phyloP scores from a whole-genome alignment of 257 asterid species.

The Nicotiana tabacum region DNA sequence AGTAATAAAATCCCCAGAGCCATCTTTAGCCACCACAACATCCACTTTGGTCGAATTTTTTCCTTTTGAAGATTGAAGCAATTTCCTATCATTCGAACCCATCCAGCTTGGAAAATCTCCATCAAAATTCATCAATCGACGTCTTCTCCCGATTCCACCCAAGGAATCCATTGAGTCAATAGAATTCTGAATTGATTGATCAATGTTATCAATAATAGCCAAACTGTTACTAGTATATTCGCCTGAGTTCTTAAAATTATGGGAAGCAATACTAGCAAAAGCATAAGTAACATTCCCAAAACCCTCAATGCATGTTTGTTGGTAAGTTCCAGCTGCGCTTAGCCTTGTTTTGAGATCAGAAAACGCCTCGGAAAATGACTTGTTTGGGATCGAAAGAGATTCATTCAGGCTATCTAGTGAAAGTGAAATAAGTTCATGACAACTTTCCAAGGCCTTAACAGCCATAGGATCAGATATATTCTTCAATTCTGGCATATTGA shows the following conservation, averaged over 20 bases:
- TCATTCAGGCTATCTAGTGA: slow-evolving; percentile 31
- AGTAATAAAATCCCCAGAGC: slow-evolving; percentile 11
- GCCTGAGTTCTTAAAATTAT: slow-evolving; percentile 18
- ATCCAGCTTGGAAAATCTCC: slow-evolving; percentile 16
- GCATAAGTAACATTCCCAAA: neutral
- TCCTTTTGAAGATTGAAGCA: slow-evolving; percentile 1
- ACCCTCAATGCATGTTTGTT: slow-evolving; percentile 26
- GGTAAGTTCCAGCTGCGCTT: slow-evolving; percentile 29
- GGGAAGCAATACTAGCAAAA: neutral
- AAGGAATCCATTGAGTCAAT: slow-evolving; percentile 4
- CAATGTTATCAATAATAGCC: slow-evolving; percentile 16
- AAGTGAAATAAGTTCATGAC: slow-evolving; percentile 36
- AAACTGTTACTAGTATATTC: slow-evolving; percentile 29
- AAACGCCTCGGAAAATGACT: slow-evolving; percentile 1
- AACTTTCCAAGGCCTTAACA: slow-evolving; percentile 27
- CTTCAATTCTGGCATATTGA: neutral
- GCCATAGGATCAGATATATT: slow-evolving; percentile 27
- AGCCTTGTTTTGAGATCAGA: slow-evolving; percentile 27
- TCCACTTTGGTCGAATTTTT: neutral
- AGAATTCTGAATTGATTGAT: slow-evolving; percentile 6
- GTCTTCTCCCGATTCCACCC: slow-evolving; percentile 15
- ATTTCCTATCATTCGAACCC: slow-evolving; percentile 14
- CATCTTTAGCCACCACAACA: slow-evolving; percentile 24
- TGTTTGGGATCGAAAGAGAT: slow-evolving; percentile 8
- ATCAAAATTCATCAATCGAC: slow-evolving; percentile 15